phyloP scores from a whole-genome alignment of 768 basidiomycete species.

The Leucosporidium yakuticum region DNA sequence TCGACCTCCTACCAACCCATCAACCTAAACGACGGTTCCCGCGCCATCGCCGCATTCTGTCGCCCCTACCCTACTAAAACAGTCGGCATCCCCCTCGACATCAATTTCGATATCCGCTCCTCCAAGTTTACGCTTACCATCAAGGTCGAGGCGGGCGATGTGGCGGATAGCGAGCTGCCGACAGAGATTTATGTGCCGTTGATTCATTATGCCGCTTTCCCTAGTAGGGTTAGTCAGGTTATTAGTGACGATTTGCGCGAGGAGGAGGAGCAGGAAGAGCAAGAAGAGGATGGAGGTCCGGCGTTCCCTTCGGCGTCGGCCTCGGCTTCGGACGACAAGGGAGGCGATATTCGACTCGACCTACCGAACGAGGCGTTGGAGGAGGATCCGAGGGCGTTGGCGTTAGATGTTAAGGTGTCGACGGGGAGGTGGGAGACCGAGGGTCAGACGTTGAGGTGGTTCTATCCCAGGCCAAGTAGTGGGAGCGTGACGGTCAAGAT shows the following conservation, averaged over 20 bases:
- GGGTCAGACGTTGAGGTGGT: slow-evolving; percentile 55
- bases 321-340: not conserved
- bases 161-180: slow-evolving; percentile 47
- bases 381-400: slow-evolving; percentile 33
- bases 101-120: slow-evolving; percentile 69
- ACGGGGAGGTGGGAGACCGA: slow-evolving; percentile 51
- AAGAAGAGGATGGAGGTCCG: not conserved
- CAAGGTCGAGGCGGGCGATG: slow-evolving; percentile 58
- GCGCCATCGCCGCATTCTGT: slow-evolving; percentile 76
- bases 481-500: slow-evolving; percentile 45
- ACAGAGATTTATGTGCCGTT: slow-evolving; percentile 89
- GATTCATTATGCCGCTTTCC: slow-evolving; percentile 68
- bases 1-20: slow-evolving; percentile 22
- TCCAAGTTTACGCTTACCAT: slow-evolving; percentile 67
- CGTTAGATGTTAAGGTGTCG: slow-evolving; percentile 43
- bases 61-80: slow-evolving; percentile 73
- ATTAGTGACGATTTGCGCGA: not conserved
- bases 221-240: not conserved
- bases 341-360: not conserved
- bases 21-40: slow-evolving; percentile 68
- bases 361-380: slow-evolving; percentile 1
- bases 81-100: slow-evolving; percentile 60
- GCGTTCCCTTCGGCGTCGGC: not conserved
- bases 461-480: slow-evolving; percentile 45
- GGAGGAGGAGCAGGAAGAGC: not conserved